phyloP scores from a whole-genome alignment of 1,284 basidiomycete species.

The Sanghuangporus sanghuang region DNA sequence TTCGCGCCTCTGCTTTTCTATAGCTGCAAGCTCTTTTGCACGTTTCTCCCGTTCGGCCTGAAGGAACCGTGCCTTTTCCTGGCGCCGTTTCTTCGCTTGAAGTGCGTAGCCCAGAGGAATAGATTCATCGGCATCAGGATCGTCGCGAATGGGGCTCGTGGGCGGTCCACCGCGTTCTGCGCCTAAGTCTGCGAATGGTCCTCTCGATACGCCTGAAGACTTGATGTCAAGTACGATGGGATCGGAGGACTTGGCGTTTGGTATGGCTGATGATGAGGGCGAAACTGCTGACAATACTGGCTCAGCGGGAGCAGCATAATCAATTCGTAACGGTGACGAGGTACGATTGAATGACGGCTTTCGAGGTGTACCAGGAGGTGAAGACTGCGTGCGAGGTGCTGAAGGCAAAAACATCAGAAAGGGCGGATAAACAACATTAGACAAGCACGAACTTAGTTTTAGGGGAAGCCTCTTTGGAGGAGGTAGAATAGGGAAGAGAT shows the following conservation, averaged over 20 bases:
- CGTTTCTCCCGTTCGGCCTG: constrained; percentile 53
- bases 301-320: constrained; percentile 3
- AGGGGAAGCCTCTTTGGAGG: constrained; percentile 1
- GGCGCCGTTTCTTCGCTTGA: constrained; percentile 62
- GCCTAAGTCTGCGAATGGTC: background rate
- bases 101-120: constrained; percentile 64
- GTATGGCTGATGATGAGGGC: background rate
- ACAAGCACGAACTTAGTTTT: constrained; percentile 4
- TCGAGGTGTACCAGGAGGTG: background rate
- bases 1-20: constrained; percentile 38
- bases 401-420: background rate
- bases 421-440: background rate
- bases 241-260: background rate
- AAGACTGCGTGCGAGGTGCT: constrained; percentile 1
- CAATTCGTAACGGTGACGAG: constrained; percentile 11
- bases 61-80: constrained; percentile 66
- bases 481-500: constrained; percentile 13
- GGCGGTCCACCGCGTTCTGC: background rate
- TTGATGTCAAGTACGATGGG: background rate
- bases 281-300: constrained; percentile 12
- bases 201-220: background rate
- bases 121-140: constrained; percentile 44
- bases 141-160: constrained; percentile 3
- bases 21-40: constrained; percentile 32
- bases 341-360: constrained; percentile 5